phyloP scores from a whole-genome alignment of 805 yeast genomes.

The Schwanniomyces polymorphus region DNA sequence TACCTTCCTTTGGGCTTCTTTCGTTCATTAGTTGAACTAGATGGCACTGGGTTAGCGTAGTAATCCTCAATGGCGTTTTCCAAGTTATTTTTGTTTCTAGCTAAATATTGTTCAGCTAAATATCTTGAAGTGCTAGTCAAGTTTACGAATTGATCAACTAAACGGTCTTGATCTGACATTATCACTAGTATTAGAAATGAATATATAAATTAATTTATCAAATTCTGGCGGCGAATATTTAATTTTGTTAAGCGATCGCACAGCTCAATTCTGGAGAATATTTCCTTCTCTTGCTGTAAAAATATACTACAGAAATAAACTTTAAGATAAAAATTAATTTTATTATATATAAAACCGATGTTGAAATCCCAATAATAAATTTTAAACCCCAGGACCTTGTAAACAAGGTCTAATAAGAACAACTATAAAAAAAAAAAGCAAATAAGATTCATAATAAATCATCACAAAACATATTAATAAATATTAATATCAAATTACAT shows the following conservation, averaged over 20 bases:
- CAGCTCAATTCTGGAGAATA: neutral
- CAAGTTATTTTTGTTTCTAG: slow-evolving; percentile 35
- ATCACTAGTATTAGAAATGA: neutral
- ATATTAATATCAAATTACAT: slow-evolving; percentile 34
- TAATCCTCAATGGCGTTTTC: slow-evolving; percentile 42
- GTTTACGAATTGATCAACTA: slow-evolving; percentile 33
- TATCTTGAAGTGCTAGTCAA: slow-evolving; percentile 34
- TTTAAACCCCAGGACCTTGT: slow-evolving; percentile 32
- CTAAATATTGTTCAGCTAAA: slow-evolving; percentile 41
- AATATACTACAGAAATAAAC: neutral
- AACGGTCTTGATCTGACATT: slow-evolving; percentile 18
- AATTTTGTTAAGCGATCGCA: neutral
- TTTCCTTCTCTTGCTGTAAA: neutral
- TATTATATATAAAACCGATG: slow-evolving; percentile 33
- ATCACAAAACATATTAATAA: slow-evolving; percentile 15
- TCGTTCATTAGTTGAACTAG: neutral
- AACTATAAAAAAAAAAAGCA: slow-evolving; percentile 12
- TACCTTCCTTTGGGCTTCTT: slow-evolving; percentile 2
- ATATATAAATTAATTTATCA: neutral
- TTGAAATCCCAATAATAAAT: slow-evolving; percentile 43
- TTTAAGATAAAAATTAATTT: neutral
- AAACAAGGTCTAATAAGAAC: slow-evolving; percentile 12
- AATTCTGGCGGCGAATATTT: neutral
- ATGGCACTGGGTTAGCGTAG: slow-evolving; percentile 20
- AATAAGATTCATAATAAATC: slow-evolving; percentile 12